Conservation (phyloP, 1,284 basidiomycete genomes). For the Cystobasidium pallidum region DNA sequence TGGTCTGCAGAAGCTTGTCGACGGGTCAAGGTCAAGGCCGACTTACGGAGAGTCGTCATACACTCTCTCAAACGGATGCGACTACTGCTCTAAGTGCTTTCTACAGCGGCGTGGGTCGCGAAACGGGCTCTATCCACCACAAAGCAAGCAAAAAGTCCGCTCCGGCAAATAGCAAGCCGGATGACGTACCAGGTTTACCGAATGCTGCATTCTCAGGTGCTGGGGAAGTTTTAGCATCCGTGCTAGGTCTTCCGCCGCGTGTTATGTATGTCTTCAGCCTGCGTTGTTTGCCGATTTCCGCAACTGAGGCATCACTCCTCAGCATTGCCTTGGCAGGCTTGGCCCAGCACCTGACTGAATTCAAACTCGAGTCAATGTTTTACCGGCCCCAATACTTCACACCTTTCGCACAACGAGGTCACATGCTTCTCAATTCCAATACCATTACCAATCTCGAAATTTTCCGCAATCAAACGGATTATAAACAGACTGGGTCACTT, state of each 20-base stretch:
- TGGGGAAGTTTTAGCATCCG: conserved; percentile 64
- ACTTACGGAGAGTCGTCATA: conserved; percentile 17
- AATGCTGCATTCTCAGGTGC: conserved; percentile 9
- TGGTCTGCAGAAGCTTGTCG: conserved; percentile 5
- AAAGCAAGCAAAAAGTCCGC: background rate
- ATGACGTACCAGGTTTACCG: conserved; percentile 7
- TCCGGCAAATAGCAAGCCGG: background rate
- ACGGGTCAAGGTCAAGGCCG: conserved; percentile 13
- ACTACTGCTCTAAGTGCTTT: conserved; percentile 73
- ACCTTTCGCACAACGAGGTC: conserved; percentile 72
- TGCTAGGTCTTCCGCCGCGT: conserved; percentile 71
- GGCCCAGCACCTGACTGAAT: conserved; percentile 74
- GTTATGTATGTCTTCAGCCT: conserved; percentile 49
- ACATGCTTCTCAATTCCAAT: conserved; percentile 88
- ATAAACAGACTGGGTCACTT: conserved; percentile 72
- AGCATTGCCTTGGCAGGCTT: conserved; percentile 72
- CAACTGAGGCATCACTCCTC: conserved; percentile 30
- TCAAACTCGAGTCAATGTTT: conserved; percentile 75
- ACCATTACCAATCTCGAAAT: conserved; percentile 89
- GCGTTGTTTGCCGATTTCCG: background rate
- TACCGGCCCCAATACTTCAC: conserved; percentile 70
- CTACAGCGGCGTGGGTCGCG: conserved; percentile 59
- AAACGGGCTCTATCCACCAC: background rate
- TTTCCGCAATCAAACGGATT: conserved; percentile 85
- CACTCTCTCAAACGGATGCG: conserved; percentile 69